Evolutionary conservation across 2,329 filamentous ascomycete species (phyloP).

Genomic region (Botrytis fragariae): DNA sequence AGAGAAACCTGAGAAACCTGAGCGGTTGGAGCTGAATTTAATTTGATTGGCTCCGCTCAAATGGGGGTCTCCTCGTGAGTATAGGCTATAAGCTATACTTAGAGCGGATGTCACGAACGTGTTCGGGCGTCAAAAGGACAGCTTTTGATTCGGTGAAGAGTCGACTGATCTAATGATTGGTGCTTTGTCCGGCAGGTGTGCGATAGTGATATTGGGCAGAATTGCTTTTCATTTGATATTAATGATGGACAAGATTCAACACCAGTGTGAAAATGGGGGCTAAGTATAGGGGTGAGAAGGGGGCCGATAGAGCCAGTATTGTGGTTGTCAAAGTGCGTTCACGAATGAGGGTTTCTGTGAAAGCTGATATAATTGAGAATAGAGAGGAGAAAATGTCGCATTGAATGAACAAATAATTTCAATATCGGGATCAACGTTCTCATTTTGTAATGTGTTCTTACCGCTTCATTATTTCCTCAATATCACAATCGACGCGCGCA

Average conservation of each 20-base stretch:
- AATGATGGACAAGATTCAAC: not conserved
- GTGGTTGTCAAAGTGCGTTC: not conserved
- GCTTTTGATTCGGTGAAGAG: conserved; percentile 11
- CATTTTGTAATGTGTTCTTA: conserved; percentile 14
- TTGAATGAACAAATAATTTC: not conserved
- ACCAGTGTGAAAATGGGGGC: conserved; percentile 14
- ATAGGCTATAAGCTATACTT: conserved; percentile 31
- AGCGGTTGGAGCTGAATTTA: conserved; percentile 24
- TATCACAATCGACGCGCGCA: conserved; percentile 12
- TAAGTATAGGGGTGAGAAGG: not conserved
- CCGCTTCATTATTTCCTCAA: not conserved
- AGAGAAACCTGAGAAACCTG: conserved; percentile 19
- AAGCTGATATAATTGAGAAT: not conserved
- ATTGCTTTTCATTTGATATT: conserved; percentile 13
- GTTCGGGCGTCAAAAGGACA: conserved; percentile 19
- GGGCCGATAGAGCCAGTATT: not conserved
- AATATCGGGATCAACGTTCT: not conserved
- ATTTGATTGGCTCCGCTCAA: conserved; percentile 27
- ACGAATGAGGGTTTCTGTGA: not conserved
- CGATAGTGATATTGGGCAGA: conserved; percentile 9
- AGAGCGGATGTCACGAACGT: conserved; percentile 28
- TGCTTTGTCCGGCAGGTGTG: conserved; percentile 5
- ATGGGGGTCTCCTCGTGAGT: conserved; percentile 19
- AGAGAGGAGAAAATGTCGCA: not conserved
- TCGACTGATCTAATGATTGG: conserved; percentile 10